A percentile compares a stretch with the other conserved stretches of the same genome.
Conservation (phyloP, 371 early-diverging fungal species). For the Circinella umbellata region DNA sequence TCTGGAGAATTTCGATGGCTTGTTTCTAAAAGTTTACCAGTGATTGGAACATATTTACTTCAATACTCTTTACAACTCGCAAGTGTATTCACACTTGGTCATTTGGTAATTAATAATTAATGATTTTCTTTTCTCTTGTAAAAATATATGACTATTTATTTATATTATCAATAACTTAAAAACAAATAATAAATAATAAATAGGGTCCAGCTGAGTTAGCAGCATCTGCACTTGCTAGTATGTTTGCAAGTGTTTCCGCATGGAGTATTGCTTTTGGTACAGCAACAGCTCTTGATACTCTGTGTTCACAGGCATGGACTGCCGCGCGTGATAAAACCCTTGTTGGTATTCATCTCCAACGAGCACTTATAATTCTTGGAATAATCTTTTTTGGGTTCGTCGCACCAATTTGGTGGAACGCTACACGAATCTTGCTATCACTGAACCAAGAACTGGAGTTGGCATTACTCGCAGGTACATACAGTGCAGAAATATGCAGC, state of each 20-base stretch:
- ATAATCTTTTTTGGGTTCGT: slow-evolving; percentile 36
- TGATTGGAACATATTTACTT: slow-evolving; percentile 66
- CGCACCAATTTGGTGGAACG: slow-evolving; percentile 83
- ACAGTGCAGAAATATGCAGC: slow-evolving; percentile 4
- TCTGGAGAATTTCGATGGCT: slow-evolving; percentile 48
- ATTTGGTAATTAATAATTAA: slow-evolving; percentile 44
- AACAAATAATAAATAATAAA: too few relatives aligned
- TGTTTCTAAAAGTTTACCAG: slow-evolving; percentile 56
- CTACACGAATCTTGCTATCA: slow-evolving; percentile 51
- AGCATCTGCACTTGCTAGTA: slow-evolving; percentile 74
- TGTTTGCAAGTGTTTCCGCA: slow-evolving; percentile 86
- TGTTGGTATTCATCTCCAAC: slow-evolving; percentile 83
- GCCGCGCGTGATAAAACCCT: slow-evolving; percentile 70
- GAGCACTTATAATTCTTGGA: slow-evolving; percentile 56
- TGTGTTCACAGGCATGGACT: slow-evolving; percentile 89
- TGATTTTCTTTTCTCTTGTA: too few relatives aligned
- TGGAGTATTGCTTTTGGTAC: slow-evolving; percentile 81
- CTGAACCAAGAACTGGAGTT: slow-evolving; percentile 45
- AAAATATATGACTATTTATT: too few relatives aligned
- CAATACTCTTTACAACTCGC: slow-evolving; percentile 70
- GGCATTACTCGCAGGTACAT: slow-evolving; percentile 39
- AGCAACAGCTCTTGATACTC: slow-evolving; percentile 85
- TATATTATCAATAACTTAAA: too few relatives aligned
- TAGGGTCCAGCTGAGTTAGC: slow-evolving; percentile 76
- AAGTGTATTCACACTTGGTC: slow-evolving; percentile 67